Base-by-base conservation (phyloP, 257 asterid species). In the Linaria vulgaris region DNA sequence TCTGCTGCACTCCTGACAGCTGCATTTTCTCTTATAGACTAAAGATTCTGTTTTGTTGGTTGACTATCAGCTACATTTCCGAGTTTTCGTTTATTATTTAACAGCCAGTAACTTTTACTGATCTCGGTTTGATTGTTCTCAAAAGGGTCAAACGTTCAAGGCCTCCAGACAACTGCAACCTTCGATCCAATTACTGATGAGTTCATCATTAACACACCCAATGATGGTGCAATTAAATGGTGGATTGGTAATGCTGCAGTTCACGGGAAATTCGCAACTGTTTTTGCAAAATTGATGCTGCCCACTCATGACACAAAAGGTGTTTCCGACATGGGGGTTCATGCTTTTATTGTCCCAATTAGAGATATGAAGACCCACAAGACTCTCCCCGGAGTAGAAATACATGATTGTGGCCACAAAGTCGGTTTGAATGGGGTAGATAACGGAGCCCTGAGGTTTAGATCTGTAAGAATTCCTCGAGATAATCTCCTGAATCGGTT, bases 191-290 rank as follows among this genome's bases (percentile, higher is more conserved):
- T 85, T 15, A 85, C 70, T 48, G 97, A 87, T 68, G 99, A 92
- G 71, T 87, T 92, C 72, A 59, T 92, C 46, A 81, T 92, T 17
- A 78, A 92, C 82, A 92, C 99, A 30, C 99, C 99, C 50, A 82
- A 87, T 68, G 96, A 89, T 69, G 97, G 99, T 67, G 99, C 99
- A 64, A 87, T 92, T 59, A 92, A 92, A 67, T 92, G 99, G 99
- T 92, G 99, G 99, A 92, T 92, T 66, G 99, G 99, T 15, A 92
- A 92, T 69, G 97, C 99, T 58, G 97, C 99, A 8, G 96, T 92
- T 50, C 99, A 92, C 27, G 99, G 99, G n/a, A 92, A 89, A 66
- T 87, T 92, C 49, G 96, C 99, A 23, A 82, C 97, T n/a, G 99
- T 89, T 68, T 92, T 92, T 69, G 99, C 99, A 12, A 92, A 76